phyloP scores from a whole-genome alignment of 129 eudicot species.

The Flaveria trinervia region DNA sequence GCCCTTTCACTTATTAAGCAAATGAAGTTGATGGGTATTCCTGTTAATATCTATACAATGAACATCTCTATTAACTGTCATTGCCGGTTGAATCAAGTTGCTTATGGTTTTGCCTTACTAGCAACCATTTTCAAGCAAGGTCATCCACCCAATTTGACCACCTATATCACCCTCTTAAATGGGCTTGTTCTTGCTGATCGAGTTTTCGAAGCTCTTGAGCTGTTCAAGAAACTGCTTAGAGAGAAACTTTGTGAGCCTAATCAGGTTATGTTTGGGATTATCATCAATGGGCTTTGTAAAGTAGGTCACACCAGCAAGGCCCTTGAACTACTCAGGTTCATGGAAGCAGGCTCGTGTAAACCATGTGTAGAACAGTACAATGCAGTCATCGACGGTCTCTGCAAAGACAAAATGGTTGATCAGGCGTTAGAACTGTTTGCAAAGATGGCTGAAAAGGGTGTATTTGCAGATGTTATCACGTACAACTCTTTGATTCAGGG shows the following conservation, averaged over 20 bases:
- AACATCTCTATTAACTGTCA: constrained; percentile 36
- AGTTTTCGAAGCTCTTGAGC: constrained; percentile 33
- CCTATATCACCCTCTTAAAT: constrained; percentile 40
- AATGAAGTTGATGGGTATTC: constrained; percentile 25
- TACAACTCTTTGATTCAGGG: constrained; percentile 45
- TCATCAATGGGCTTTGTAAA: constrained; percentile 44
- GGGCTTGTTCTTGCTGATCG: constrained; percentile 38
- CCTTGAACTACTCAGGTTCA: constrained; percentile 31
- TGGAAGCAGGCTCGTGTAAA: constrained; percentile 35
- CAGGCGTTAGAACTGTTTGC: constrained; percentile 36
- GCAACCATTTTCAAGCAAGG: constrained; percentile 50
- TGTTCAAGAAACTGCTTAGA: constrained; percentile 35
- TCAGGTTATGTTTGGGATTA: constrained; percentile 31
- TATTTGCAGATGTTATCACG: constrained; percentile 36
- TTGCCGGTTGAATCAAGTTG: constrained; percentile 32
- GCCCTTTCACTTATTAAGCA: constrained; percentile 27
- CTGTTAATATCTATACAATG: constrained; percentile 29
- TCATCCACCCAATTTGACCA: constrained; percentile 25
- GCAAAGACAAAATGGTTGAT: constrained; percentile 39
- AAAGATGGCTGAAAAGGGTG: constrained; percentile 38
- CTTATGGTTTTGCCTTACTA: constrained; percentile 42
- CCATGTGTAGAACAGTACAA: constrained; percentile 22
- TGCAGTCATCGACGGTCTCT: constrained; percentile 33
- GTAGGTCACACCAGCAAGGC: constrained; percentile 36
- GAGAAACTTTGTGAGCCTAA: constrained; percentile 33